A percentile compares a stretch with the other conserved stretches of the same genome.
Evolutionary conservation across 805 yeast genomes (phyloP).

Genomic region (Wickerhamomyces rabaulensis): DNA sequence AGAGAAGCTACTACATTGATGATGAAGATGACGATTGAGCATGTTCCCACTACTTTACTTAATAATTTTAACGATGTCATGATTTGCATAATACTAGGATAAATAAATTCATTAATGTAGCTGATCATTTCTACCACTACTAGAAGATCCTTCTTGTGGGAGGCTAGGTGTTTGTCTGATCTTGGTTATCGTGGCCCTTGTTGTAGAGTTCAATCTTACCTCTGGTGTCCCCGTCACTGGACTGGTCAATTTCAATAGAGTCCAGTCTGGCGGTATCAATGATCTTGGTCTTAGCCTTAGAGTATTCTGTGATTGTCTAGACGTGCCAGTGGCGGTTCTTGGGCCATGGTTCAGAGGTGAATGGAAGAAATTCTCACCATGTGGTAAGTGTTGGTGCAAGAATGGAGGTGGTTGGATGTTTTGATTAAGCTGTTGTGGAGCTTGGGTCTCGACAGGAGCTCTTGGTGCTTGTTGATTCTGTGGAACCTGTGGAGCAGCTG

Average conservation of each 20-base stretch:
- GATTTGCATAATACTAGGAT: not conserved
- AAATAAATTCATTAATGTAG: not conserved
- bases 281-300: slow-evolving; percentile 9
- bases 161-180: slow-evolving; percentile 2
- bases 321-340: not conserved
- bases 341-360: not conserved
- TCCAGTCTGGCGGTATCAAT: slow-evolving; percentile 24
- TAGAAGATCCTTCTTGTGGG: not conserved
- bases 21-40: not conserved
- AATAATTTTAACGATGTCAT: not conserved
- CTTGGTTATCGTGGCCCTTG: slow-evolving; percentile 9
- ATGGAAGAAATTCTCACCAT: slow-evolving; percentile 1
- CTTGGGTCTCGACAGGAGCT: not conserved
- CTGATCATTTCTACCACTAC: not conserved
- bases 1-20: not conserved
- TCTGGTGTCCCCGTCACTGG: slow-evolving; percentile 8
- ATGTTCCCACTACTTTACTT: not conserved
- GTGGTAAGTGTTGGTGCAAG: not conserved
- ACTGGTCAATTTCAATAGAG: slow-evolving; percentile 17
- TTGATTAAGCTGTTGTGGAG: not conserved
- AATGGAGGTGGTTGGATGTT: not conserved
- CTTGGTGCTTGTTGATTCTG: not conserved
- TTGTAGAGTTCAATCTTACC: slow-evolving; percentile 7
- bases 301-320: not conserved
- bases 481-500: not conserved